A percentile compares a stretch with the other conserved stretches of the same genome.
These are phyloP conservation scores for Phanerodontia chrysosporium DNA, from an alignment of 768 basidiomycete species.

Conservation along the genomic window DNA sequence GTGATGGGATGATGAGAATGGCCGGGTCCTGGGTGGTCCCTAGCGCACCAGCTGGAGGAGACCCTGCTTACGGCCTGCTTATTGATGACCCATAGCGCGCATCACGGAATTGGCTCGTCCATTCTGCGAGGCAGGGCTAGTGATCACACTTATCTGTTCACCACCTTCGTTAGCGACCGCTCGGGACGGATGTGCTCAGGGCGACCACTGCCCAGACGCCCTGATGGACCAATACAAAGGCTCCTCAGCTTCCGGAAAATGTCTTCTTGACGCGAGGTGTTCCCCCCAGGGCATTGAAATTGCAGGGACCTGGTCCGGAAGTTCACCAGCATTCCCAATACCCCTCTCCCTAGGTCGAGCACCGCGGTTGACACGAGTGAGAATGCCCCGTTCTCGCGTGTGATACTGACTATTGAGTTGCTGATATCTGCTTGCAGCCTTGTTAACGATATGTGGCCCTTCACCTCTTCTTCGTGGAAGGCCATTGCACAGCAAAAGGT, in stretches of 20 bases:
- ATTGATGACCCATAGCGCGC: background rate
- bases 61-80: background rate
- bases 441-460: conserved; percentile 5
- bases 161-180: background rate
- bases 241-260: background rate
- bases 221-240: background rate
- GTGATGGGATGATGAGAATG: too few relatives aligned
- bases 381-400: background rate
- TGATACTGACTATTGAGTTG: background rate
- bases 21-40: background rate
- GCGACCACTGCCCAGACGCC: background rate
- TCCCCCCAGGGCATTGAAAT: background rate
- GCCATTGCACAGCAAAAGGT: conserved; percentile 2
- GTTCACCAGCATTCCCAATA: background rate
- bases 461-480: conserved; percentile 4
- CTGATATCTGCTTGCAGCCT: background rate
- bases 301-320: background rate
- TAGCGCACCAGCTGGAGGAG: background rate
- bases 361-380: background rate
- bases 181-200: background rate
- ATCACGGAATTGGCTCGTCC: background rate
- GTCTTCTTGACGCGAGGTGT: background rate
- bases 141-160: too few relatives aligned
- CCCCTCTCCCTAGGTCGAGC: background rate
- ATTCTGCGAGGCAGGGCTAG: background rate